Base-by-base conservation (phyloP, 768 basidiomycete genomes). In the Boletales sp. region DNA sequence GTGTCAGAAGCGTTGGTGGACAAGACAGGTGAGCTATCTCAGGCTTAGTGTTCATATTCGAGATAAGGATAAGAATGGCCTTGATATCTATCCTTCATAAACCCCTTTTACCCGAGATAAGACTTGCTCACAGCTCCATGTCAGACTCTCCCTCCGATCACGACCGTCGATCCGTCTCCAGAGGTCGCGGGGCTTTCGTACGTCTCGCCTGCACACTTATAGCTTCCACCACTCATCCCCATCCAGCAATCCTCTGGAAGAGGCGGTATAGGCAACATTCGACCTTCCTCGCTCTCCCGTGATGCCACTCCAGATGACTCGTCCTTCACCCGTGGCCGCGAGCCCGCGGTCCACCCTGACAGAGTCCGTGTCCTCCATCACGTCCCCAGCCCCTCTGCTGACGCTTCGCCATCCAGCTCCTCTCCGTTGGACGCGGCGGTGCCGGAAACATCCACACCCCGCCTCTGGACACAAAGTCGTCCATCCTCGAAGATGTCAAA, bases 391-490 rank as follows among this genome's bases (percentile, higher is more conserved):
- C 37, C 15, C 42, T 18, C 33, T 25, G 14, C 34, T 50, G 28
- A 53, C 34, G 12, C 3, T 3, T 36, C 7, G 5, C 41, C 13
- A 28, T 19, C 13, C 33, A 56, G 57, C n/a, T 56, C 55, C 73
- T 70, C 55, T 83, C 81, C 17, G 77, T 78, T 38, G 92, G 92
- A 11, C 82, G 90, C 44, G 91, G 92, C 25, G 92, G 92, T 14
- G 79, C 79, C 8, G 92, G 91, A 9, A 94, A 94, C 74, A 83
- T 94, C 44, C 83, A 87, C 49, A 86, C 89, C 2, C 84, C 46
- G 5, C 6, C 46, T 8, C 46, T 19, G 33, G 84, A 82, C 46
- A 44, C 67, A 7, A 58, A 57, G 15, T 50, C 64, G 13, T 28
- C 25, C 25, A 69, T 70, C 2, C 37, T 60, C 1, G 68, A 69